Evolutionary conservation across 2,329 filamentous ascomycete species (phyloP).

Genomic region (Thelonectria blattea): DNA sequence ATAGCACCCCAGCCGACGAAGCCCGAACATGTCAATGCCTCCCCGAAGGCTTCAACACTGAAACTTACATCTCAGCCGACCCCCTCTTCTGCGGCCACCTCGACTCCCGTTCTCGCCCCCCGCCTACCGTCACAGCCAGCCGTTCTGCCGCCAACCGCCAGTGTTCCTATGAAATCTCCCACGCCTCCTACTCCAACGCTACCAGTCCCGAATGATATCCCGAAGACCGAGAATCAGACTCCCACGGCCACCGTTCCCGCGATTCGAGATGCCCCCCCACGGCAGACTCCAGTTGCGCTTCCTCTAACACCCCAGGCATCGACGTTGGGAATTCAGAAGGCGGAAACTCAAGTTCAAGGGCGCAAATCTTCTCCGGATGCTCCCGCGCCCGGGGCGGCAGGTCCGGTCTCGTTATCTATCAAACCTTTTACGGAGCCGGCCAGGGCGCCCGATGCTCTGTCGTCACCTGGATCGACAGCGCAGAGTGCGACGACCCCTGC

Average conservation of each 20-base stretch:
- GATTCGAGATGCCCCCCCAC: constrained; percentile 13
- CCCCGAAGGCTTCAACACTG: constrained; percentile 22
- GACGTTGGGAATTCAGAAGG: constrained; percentile 22
- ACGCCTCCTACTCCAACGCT: constrained; percentile 12
- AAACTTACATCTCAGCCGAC: constrained; percentile 21
- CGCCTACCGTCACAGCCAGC: not conserved
- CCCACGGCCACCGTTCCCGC: not conserved
- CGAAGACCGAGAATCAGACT: constrained; percentile 6
- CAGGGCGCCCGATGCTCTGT: constrained; percentile 53
- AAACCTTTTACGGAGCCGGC: constrained; percentile 45
- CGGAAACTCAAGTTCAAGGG: not conserved
- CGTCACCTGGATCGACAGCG: constrained; percentile 69
- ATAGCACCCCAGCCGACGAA: constrained; percentile 19
- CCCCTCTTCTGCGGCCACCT: not conserved
- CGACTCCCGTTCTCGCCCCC: not conserved
- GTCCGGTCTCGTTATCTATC: constrained; percentile 34
- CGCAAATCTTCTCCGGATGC: constrained; percentile 19
- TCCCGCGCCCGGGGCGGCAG: constrained; percentile 4
- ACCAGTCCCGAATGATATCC: constrained; percentile 13
- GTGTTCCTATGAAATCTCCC: constrained; percentile 24
- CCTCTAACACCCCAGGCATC: constrained; percentile 42
- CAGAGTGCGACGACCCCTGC: constrained; percentile 77
- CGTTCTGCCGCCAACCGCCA: constrained; percentile 6
- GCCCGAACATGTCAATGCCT: constrained; percentile 15
- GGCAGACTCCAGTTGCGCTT: constrained; percentile 41